Conservation (phyloP, 208 protist genomes). For the Angomonas deanei region DNA sequence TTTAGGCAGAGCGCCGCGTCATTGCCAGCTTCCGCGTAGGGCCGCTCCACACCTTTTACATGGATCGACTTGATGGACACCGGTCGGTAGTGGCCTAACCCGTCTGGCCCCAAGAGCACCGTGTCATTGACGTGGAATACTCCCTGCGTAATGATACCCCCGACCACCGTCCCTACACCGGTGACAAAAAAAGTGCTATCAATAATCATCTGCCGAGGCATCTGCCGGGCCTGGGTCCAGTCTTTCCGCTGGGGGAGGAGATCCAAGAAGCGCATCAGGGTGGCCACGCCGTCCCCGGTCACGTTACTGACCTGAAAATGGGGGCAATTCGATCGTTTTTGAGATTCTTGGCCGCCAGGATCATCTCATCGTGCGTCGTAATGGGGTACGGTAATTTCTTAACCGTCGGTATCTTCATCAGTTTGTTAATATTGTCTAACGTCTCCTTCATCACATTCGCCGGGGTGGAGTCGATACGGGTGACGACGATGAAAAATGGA, state of each 20-base stretch:
- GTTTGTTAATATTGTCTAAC: constrained; percentile 75
- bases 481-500: constrained; percentile 95
- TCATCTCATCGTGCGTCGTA: constrained; percentile 84
- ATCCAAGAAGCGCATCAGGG: constrained; percentile 89
- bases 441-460: constrained; percentile 90
- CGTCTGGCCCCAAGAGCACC: constrained; percentile 93
- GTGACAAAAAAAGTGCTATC: constrained; percentile 91
- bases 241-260: constrained; percentile 88
- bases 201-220: constrained; percentile 88
- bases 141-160: constrained; percentile 91
- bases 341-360: constrained; percentile 92
- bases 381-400: constrained; percentile 91
- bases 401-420: constrained; percentile 93
- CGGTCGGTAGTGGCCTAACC: constrained; percentile 78
- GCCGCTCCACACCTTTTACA: constrained; percentile 86
- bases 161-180: constrained; percentile 95
- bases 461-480: constrained; percentile 95
- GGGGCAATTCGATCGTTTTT: constrained; percentile 79
- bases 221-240: constrained; percentile 61
- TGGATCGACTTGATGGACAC: constrained; percentile 94
- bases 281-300: constrained; percentile 85
- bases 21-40: constrained; percentile 81
- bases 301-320: constrained; percentile 95
- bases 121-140: constrained; percentile 87
- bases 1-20: constrained; percentile 93